phyloP scores from a whole-genome alignment of 352 stramenopile species.

The Phytophthora boehmeriae region DNA sequence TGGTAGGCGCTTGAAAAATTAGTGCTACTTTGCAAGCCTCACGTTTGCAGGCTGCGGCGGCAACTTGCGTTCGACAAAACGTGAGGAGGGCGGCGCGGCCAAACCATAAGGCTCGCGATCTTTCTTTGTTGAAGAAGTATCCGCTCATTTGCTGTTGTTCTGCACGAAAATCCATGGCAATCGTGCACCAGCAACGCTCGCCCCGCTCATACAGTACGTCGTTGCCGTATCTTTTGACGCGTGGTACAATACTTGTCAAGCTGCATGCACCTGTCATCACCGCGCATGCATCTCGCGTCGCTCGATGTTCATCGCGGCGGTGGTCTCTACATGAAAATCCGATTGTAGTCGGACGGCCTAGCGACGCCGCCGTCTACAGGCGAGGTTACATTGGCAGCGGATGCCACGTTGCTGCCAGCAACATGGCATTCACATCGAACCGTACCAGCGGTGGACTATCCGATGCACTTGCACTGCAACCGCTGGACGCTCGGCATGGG shows the following conservation, averaged over 20 bases:
- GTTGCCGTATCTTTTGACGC: conserved; percentile 10
- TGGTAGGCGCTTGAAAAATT: conserved; percentile 31
- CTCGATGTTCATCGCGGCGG: background rate
- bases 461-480: background rate
- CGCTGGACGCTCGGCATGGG: background rate
- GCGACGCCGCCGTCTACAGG: background rate
- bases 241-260: conserved; percentile 18
- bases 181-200: background rate
- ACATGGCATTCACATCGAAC: background rate
- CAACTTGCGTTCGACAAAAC: background rate
- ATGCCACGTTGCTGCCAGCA: background rate
- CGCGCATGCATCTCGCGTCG: background rate
- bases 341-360: background rate
- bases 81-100: background rate
- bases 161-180: conserved; percentile 8
- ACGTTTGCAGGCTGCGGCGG: conserved; percentile 1
- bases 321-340: conserved; percentile 14
- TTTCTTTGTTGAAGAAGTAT: conserved; percentile 17
- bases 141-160: background rate
- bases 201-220: background rate
- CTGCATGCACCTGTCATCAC: conserved; percentile 4
- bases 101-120: conserved; percentile 12
- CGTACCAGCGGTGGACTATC: background rate
- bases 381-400: background rate
- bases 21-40: conserved; percentile 6